Evolutionary conservation across 2,329 filamentous ascomycete species (phyloP).

Genomic region (Exophiala spinifera): DNA sequence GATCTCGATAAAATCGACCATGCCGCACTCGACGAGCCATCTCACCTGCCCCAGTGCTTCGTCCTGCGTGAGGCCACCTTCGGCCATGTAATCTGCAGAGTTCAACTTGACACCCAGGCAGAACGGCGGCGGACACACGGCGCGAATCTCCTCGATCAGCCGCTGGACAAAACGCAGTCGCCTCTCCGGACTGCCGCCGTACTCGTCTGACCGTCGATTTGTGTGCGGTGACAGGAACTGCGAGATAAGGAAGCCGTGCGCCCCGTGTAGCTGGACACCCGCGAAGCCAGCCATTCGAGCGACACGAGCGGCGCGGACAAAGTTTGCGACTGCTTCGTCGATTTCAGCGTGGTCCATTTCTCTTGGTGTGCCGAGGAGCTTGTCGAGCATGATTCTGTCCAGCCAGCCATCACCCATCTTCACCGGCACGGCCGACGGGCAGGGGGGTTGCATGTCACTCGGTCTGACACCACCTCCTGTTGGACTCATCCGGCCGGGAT

Average conservation of each 20-base stretch:
- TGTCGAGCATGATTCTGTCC: constrained; percentile 32
- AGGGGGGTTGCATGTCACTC: constrained; percentile 34
- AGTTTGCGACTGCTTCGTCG: constrained; percentile 50
- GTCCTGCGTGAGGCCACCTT: constrained; percentile 32
- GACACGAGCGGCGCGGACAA: constrained; percentile 41
- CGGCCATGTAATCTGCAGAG: constrained; percentile 45
- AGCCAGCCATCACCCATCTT: constrained; percentile 33
- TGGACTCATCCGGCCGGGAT: constrained; percentile 46
- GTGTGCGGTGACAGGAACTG: constrained; percentile 39
- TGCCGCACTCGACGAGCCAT: constrained; percentile 39
- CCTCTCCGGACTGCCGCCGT: constrained; percentile 48
- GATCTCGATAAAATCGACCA: constrained; percentile 66
- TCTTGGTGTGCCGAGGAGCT: constrained; percentile 50
- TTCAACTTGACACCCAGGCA: constrained; percentile 52
- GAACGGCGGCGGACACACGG: constrained; percentile 42
- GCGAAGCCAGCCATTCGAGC: constrained; percentile 45
- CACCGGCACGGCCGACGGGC: constrained; percentile 43
- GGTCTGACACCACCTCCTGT: constrained; percentile 39
- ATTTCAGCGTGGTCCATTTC: constrained; percentile 58
- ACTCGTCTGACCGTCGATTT: constrained; percentile 48
- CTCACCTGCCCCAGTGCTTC: constrained; percentile 59
- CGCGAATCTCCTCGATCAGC: constrained; percentile 40
- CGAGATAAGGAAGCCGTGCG: constrained; percentile 50
- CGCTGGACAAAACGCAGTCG: constrained; percentile 38
- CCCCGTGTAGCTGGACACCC: constrained; percentile 54